These are phyloP conservation scores for Ogataea corticis DNA, from an alignment of 805 yeast genomes.

Conservation along the genomic window DNA sequence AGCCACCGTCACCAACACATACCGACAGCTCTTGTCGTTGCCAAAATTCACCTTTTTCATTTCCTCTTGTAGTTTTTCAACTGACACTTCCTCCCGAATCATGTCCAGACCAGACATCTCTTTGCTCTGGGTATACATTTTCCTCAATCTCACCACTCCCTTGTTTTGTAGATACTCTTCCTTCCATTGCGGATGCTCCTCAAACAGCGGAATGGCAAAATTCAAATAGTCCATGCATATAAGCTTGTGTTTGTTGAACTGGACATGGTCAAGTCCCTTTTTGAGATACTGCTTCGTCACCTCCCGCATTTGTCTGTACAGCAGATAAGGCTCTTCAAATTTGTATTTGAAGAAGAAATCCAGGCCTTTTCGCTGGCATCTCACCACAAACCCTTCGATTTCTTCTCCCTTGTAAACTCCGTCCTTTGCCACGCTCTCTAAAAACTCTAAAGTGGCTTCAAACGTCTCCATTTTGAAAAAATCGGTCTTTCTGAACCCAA, in stretches of 20 bases:
- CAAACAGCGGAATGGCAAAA: slow-evolving; percentile 60
- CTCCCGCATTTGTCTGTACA: slow-evolving; percentile 91
- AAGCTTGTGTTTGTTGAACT: slow-evolving; percentile 49
- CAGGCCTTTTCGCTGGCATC: slow-evolving; percentile 46
- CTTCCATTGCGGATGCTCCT: slow-evolving; percentile 45
- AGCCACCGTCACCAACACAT: slow-evolving; percentile 77
- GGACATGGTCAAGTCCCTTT: slow-evolving; percentile 39
- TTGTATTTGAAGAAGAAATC: slow-evolving; percentile 89
- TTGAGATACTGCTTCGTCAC: slow-evolving; percentile 63
- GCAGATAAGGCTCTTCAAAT: slow-evolving; percentile 90
- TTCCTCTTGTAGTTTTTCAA: slow-evolving; percentile 32
- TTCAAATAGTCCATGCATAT: slow-evolving; percentile 68
- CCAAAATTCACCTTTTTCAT: slow-evolving; percentile 27
- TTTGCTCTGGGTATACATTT: slow-evolving; percentile 54
- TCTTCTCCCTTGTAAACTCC: slow-evolving; percentile 75
- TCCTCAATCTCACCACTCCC: slow-evolving; percentile 75
- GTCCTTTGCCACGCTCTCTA: slow-evolving; percentile 56
- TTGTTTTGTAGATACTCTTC: slow-evolving; percentile 52
- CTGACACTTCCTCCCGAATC: slow-evolving; percentile 45
- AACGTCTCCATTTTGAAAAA: slow-evolving; percentile 42
- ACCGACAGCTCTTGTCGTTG: slow-evolving; percentile 45
- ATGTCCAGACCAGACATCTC: slow-evolving; percentile 60
- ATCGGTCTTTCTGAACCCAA: slow-evolving; percentile 70
- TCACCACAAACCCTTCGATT: slow-evolving; percentile 90
- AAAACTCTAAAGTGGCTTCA: slow-evolving; percentile 45